Base-by-base conservation (phyloP, 768 basidiomycete species). In the Auriscalpium vulgare region DNA sequence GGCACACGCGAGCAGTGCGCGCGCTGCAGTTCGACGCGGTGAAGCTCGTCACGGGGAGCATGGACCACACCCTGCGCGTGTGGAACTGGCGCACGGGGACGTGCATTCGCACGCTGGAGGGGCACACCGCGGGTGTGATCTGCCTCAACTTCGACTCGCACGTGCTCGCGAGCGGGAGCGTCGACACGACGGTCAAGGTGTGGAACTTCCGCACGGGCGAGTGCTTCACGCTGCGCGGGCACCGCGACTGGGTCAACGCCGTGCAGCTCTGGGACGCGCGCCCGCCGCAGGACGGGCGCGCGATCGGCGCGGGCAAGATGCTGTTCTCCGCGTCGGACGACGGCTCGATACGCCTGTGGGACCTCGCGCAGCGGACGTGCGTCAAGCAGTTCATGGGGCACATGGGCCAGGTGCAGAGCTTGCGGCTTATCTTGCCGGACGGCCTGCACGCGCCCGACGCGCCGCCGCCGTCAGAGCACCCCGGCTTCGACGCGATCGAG, bases 241-340 rank as follows among this genome's bases (percentile, higher is more conserved):
- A 99, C 66, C 75, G 76, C 37, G 94, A 98, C 65, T 97, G 97
- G 94, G 95, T 99, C 56, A 98, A 98, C 67, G 78, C 91, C 3
- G 95, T 99, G 19, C 82, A 86, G 61, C 73, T 99, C 37, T 99
- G 97, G 95, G 92, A 97, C 67, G 78, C 80, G 2, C 75, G 72
- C 55, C 63, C 59, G 35, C 58, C 69, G 8, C 14, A 45, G 62
- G 72, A 66, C 54, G 69, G 72, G 16, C 78, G 78, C 46, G 75
- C 80, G 51, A 86, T 91, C 56, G 80, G 86, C 55, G 78, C 83
- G 14, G 91, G 93, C 51, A 95, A 97, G 73, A 93, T 97, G 88
- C 78, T 99, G 29, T 97, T 99, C 74, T 97, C 94, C 8, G 92
- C 92, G 3, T 94, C 92, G 8, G 97, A 98, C 67, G 97, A 98